Conservation (phyloP, 192 early-diverging fungal species). For the Coemansia sp. region DNA sequence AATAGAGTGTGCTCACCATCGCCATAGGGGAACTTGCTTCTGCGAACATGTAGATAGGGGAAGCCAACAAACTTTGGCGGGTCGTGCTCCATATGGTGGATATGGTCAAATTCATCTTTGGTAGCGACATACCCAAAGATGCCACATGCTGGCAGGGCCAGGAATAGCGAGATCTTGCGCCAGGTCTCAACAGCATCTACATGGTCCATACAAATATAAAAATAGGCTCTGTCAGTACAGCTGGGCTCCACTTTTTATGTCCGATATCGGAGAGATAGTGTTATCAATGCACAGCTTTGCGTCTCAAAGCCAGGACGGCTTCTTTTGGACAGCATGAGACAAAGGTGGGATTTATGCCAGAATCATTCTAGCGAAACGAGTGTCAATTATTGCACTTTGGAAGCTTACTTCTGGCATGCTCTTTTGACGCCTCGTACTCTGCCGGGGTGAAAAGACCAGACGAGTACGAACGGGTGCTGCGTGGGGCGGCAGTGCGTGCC, state of each 20-base stretch:
- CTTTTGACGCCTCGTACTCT: slow-evolving; percentile 43
- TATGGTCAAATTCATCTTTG: slow-evolving; percentile 51
- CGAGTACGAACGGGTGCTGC: slow-evolving; percentile 46
- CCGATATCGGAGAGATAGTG: neutral
- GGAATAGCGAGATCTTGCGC: slow-evolving; percentile 50
- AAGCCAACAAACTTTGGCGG: slow-evolving; percentile 46
- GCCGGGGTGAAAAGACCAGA: slow-evolving; percentile 28
- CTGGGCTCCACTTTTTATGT: neutral
- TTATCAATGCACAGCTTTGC: too few relatives aligned
- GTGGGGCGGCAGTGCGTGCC: slow-evolving; percentile 39
- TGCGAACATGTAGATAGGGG: slow-evolving; percentile 50
- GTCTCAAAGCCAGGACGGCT: too few relatives aligned
- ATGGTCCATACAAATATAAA: neutral
- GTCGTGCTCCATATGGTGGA: slow-evolving; percentile 55
- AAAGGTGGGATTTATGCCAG: too few relatives aligned
- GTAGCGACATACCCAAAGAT: slow-evolving; percentile 41
- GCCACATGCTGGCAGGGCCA: slow-evolving; percentile 35
- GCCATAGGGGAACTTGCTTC: slow-evolving; percentile 52
- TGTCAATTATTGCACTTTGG: neutral
- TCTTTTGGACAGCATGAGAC: too few relatives aligned
- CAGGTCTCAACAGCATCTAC: slow-evolving; percentile 52
- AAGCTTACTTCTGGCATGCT: slow-evolving; percentile 45
- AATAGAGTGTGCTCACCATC: slow-evolving; percentile 53
- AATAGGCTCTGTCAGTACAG: neutral
- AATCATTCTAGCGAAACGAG: too few relatives aligned